Conservation (phyloP, 257 asterid genomes). For the Buddleja alternifolia region DNA sequence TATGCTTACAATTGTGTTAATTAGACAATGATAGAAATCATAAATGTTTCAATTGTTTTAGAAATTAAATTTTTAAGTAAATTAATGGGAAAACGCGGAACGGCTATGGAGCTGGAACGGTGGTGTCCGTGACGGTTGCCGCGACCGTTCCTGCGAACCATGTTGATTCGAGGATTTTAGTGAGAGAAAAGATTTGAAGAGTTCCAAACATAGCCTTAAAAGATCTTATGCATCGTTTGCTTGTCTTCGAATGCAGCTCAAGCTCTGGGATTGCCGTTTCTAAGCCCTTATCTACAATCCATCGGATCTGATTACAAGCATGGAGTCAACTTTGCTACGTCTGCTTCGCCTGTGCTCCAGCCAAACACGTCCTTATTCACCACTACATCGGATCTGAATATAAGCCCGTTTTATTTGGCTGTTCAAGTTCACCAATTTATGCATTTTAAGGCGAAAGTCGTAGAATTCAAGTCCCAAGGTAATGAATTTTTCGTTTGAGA, state of each 20-base stretch:
- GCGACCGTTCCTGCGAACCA: no score
- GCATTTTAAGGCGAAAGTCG: slow-evolving; percentile 54
- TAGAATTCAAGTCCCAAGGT: slow-evolving; percentile 46
- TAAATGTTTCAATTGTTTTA: no score
- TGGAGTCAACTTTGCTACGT: slow-evolving; percentile 70
- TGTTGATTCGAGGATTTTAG: no score
- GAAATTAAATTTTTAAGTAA: no score
- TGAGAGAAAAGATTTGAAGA: no score
- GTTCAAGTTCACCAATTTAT: slow-evolving; percentile 70
- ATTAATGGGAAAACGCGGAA: no score
- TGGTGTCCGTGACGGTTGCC: no score
- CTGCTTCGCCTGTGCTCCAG: slow-evolving; percentile 62
- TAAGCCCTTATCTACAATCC: slow-evolving; percentile 70
- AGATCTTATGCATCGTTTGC: background rate
- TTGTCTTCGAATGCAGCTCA: slow-evolving; percentile 51
- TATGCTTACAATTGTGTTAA: no score
- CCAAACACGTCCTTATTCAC: slow-evolving; percentile 67
- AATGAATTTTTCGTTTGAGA: background rate
- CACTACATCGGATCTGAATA: no score
- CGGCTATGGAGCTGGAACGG: no score
- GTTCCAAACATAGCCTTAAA: no score
- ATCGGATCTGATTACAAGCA: slow-evolving; percentile 68
- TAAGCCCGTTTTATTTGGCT: slow-evolving; percentile 71
- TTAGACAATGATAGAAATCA: no score
- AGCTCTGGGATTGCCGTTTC: slow-evolving; percentile 59